These are phyloP conservation scores for Pyrenophora tritici-repentis DNA, from an alignment of 2,329 filamentous ascomycete species.

Conservation along the genomic window DNA sequence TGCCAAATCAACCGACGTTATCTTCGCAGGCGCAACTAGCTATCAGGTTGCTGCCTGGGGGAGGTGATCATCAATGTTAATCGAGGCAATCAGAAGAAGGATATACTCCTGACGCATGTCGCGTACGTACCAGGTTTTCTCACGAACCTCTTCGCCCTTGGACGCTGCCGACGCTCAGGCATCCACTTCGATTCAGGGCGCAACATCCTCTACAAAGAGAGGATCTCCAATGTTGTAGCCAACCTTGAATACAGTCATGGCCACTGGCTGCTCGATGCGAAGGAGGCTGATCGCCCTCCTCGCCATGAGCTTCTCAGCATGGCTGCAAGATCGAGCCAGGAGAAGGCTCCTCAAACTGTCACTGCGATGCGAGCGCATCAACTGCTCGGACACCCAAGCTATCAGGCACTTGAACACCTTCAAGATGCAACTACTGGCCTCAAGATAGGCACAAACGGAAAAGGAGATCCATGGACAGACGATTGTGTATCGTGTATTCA, in stretches of 20 bases:
- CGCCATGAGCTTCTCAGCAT: background rate
- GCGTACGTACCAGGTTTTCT: slow-evolving; percentile 7
- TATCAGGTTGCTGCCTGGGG: background rate
- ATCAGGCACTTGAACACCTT: slow-evolving; percentile 3
- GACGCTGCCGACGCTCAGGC: background rate
- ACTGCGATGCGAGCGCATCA: background rate
- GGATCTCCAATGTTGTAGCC: too few relatives aligned
- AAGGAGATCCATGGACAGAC: background rate
- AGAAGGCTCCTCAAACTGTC: background rate
- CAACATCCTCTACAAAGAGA: too few relatives aligned
- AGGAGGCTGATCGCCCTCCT: background rate
- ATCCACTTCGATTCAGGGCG: slow-evolving; percentile 7
- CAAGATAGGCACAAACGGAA: background rate
- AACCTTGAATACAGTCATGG: too few relatives aligned
- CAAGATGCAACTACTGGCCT: too few relatives aligned
- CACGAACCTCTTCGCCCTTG: slow-evolving; percentile 4
- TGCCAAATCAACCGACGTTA: background rate
- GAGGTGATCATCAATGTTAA: slow-evolving; percentile 1
- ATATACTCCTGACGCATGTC: background rate
- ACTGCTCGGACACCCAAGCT: background rate
- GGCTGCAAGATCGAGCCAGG: background rate
- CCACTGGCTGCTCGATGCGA: too few relatives aligned
- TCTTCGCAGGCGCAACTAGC: background rate
- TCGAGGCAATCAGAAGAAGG: background rate
- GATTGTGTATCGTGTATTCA: background rate